These are phyloP conservation scores for Elongisporangium undulatum DNA, from an alignment of 352 stramenopile genomes.

Conservation along the genomic window DNA sequence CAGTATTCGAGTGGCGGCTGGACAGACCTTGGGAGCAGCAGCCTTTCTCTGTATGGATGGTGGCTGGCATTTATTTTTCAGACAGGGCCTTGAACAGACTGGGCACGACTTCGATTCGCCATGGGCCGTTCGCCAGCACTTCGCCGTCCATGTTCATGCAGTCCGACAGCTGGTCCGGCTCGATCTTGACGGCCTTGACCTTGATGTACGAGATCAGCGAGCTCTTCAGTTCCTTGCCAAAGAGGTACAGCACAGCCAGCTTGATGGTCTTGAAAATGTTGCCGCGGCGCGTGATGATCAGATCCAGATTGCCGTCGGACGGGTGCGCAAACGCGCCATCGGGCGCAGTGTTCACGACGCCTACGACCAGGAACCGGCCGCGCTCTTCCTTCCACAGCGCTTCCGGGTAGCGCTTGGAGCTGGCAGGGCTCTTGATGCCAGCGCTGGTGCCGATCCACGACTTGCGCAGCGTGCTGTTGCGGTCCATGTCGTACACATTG, in stretches of 20 bases:
- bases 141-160: slow-evolving; percentile 85
- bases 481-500: slow-evolving; percentile 66
- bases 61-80: slow-evolving; percentile 40
- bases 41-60: no score
- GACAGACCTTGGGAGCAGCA: no score
- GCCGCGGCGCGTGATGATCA: slow-evolving; percentile 74
- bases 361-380: slow-evolving; percentile 63
- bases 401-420: slow-evolving; percentile 52
- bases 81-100: slow-evolving; percentile 85
- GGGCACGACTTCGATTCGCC: slow-evolving; percentile 82
- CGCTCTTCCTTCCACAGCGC: slow-evolving; percentile 58
- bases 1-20: no score
- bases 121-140: slow-evolving; percentile 57
- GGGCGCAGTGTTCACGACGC: slow-evolving; percentile 64
- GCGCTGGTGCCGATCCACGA: slow-evolving; percentile 58
- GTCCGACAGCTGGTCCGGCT: slow-evolving; percentile 51
- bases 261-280: slow-evolving; percentile 36
- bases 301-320: slow-evolving; percentile 73
- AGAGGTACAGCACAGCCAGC: slow-evolving; percentile 56
- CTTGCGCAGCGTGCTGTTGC: slow-evolving; percentile 42
- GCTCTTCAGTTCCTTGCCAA: slow-evolving; percentile 72
- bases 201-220: slow-evolving; percentile 73
- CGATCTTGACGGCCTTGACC: slow-evolving; percentile 69
- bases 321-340: slow-evolving; percentile 70
- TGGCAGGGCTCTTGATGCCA: slow-evolving; percentile 56